A percentile compares a stretch with the other conserved stretches of the same genome.
phyloP scores from a whole-genome alignment of 2,329 filamentous ascomycete genomes.

The Podosphaera leucotricha region DNA sequence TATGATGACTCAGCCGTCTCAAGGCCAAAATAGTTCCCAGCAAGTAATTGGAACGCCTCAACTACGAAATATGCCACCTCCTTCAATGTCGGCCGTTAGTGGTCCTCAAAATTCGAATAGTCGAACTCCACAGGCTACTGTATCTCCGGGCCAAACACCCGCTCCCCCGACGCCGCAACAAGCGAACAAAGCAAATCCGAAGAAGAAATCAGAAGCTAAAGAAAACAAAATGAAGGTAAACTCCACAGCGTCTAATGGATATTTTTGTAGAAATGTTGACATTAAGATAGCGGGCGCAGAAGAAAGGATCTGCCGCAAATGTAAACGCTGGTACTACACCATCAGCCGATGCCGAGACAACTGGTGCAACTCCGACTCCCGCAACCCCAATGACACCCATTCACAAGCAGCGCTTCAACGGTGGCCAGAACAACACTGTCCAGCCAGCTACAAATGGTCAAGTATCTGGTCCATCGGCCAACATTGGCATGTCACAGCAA shows the following conservation, averaged over 20 bases:
- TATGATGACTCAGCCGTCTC: constrained; percentile 23
- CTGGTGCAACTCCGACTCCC: constrained; percentile 33
- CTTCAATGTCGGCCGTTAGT: constrained; percentile 28
- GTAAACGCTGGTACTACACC: constrained; percentile 30
- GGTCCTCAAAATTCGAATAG: constrained; percentile 30
- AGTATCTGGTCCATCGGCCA: constrained; percentile 19
- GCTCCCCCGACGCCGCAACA: constrained; percentile 59
- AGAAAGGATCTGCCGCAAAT: constrained; percentile 39
- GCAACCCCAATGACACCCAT: constrained; percentile 40
- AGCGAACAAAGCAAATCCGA: constrained; percentile 46
- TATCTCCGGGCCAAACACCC: constrained; percentile 31
- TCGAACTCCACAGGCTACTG: constrained; percentile 28
- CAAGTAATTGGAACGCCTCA: constrained; percentile 36
- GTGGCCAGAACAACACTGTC: constrained; percentile 21
- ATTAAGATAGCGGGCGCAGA: constrained; percentile 17
- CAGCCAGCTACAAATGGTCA: constrained; percentile 19
- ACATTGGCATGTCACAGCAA: constrained; percentile 20
- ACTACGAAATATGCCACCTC: constrained; percentile 45
- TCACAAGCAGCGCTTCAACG: constrained; percentile 26
- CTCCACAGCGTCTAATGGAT: constrained; percentile 14
- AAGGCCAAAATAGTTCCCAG: constrained; percentile 16
- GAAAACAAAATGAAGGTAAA: constrained; percentile 50
- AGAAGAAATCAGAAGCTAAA: constrained; percentile 72
- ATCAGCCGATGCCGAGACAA: constrained; percentile 32
- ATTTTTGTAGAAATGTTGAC: constrained; percentile 16